These are phyloP conservation scores for Alternaria brassicicola DNA, from an alignment of 2,329 filamentous ascomycete species.

Conservation along the genomic window DNA sequence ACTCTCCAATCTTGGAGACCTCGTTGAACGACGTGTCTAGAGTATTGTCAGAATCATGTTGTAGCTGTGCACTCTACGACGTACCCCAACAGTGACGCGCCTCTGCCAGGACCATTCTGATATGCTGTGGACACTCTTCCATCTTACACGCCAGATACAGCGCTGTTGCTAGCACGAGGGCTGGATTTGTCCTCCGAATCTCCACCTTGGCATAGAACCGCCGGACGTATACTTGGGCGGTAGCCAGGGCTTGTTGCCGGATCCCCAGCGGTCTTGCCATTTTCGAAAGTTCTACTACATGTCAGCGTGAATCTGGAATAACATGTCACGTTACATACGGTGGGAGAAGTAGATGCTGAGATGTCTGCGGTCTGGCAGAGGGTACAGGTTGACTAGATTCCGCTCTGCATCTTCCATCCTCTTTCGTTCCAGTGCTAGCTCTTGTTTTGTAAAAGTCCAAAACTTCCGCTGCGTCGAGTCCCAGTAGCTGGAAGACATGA, in stretches of 20 bases:
- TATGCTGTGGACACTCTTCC: conserved; percentile 96
- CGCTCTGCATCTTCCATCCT: conserved; percentile 79
- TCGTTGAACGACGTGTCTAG: conserved; percentile 59
- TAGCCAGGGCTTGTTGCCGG: conserved; percentile 90
- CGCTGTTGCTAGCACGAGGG: conserved; percentile 89
- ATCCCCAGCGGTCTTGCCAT: conserved; percentile 83
- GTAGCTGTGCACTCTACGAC: background rate
- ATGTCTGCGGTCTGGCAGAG: conserved; percentile 79
- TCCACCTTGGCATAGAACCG: conserved; percentile 92
- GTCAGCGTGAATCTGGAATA: background rate
- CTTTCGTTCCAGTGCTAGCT: conserved; percentile 75
- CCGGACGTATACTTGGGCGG: conserved; percentile 92
- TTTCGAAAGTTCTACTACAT: conserved; percentile 68
- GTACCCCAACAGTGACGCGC: conserved; percentile 69
- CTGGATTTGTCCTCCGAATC: conserved; percentile 90
- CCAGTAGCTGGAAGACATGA: conserved; percentile 96
- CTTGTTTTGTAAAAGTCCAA: conserved; percentile 88
- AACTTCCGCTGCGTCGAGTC: conserved; percentile 86
- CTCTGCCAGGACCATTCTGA: conserved; percentile 86
- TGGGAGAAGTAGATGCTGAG: conserved; percentile 92
- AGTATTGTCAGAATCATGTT: conserved; percentile 10
- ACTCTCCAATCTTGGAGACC: conserved; percentile 85
- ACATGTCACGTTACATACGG: conserved; percentile 62
- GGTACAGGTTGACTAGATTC: conserved; percentile 75
- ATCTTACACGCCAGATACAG: conserved; percentile 97